Evolutionary conservation across 768 basidiomycete genomes (phyloP).

Genomic region (Dentipellis fragilis): DNA sequence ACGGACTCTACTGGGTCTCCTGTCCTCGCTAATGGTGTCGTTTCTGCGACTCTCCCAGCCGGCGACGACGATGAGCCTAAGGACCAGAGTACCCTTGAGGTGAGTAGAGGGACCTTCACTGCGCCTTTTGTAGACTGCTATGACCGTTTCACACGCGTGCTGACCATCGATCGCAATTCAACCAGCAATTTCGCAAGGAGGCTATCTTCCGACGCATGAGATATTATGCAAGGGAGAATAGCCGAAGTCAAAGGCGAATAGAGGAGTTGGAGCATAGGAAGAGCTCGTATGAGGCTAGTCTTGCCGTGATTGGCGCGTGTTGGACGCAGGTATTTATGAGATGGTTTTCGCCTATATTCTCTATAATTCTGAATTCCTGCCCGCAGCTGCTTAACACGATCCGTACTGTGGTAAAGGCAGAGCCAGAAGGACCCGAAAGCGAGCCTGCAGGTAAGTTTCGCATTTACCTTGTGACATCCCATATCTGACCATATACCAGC

Average conservation of each 20-base stretch:
- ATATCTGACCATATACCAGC: conserved; percentile 13
- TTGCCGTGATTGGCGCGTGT: conserved; percentile 67
- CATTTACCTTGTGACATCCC: not conserved
- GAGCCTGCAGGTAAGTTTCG: conserved; percentile 10
- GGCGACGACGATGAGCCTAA: conserved; percentile 15
- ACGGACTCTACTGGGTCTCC: conserved; percentile 15
- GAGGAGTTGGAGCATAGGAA: conserved; percentile 58
- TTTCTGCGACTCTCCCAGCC: not conserved
- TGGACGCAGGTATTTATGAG: conserved; percentile 60
- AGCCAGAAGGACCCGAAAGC: conserved; percentile 34
- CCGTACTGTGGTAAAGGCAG: conserved; percentile 43
- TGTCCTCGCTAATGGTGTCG: conserved; percentile 15
- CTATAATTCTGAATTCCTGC: not conserved
- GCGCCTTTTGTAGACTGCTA: conserved; percentile 1
- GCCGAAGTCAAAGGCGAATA: conserved; percentile 51
- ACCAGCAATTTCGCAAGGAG: conserved; percentile 75
- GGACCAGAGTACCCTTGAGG: conserved; percentile 50
- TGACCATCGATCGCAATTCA: not conserved
- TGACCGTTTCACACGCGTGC: conserved; percentile 5
- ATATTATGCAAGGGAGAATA: conserved; percentile 69
- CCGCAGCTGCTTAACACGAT: conserved; percentile 58
- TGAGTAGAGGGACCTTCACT: conserved; percentile 19
- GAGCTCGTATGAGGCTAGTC: conserved; percentile 55
- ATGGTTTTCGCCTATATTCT: not conserved
- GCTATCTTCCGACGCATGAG: conserved; percentile 80